Evolutionary conservation across 768 basidiomycete species (phyloP), one percentile per base, ranked within the genome.

Genomic region (Lepiota subincarnata): DNA sequence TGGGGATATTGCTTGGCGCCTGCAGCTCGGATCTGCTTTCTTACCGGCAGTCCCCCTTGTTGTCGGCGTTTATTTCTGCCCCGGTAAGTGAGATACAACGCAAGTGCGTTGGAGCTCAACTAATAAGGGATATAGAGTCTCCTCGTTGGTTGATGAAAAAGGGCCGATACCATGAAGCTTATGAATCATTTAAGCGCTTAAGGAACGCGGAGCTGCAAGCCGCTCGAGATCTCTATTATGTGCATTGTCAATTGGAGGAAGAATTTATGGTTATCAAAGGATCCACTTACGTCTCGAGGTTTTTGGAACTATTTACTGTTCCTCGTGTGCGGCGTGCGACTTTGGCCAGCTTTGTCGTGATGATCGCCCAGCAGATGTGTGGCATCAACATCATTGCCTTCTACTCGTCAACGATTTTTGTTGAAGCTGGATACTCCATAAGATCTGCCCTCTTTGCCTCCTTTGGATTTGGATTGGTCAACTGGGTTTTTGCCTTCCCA

Each of bases 81-180:
- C 80, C 28, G 79, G 75, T 73, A 52, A 46, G 62, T 45, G 26
- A 6, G 6, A 28, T 14, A n/a, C 20, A 11, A 14, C n/a, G 36
- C 10, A 39, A 67, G 67, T 16, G 66, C 26, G 16, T 24, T 18
- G 28, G 45, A 4, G 10, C 31, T 11, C 7, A 7, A 11, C 31
- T 31, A 8, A 31, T 8, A 31, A 11, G 2, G 31, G 31, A 31
- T 31, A 8, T 47, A 70, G 89, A 90, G 66, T 88, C 86, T 0
- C 89, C 89, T 2, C 80, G 89, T 62, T 92, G 90, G 90, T 71
- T 87, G 31, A 85, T 92, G 72, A 78, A 78, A 62, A 87, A 90
- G 66, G 80, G 81, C 45, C 80, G 84, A 24, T 84, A 89, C 61
- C 73, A 67, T 4, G 72, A 83, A 6, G 90, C 89, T 0, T 90